phyloP scores from a whole-genome alignment of 2,329 filamentous ascomycete species.

The Trichoderma brevicompactum region DNA sequence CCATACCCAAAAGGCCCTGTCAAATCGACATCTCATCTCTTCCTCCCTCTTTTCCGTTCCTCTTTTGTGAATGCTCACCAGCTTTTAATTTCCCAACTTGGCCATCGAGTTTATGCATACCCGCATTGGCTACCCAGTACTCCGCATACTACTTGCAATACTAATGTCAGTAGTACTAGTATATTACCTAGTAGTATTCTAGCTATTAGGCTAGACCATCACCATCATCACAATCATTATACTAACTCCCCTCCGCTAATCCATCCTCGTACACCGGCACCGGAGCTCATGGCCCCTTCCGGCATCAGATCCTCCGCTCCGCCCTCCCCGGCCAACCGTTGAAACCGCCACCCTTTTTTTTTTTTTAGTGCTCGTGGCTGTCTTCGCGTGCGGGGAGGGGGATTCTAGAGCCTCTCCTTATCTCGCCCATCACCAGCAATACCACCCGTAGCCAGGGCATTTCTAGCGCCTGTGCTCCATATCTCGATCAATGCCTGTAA shows the following conservation, averaged over 20 bases:
- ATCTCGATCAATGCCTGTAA: not conserved
- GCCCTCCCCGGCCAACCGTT: conserved; percentile 8
- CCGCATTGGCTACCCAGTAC: no score
- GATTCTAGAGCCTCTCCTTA: not conserved
- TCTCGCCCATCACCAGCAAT: not conserved
- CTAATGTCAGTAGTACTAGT: no score
- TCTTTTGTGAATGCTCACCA: no score
- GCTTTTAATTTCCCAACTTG: no score
- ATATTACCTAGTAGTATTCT: not conserved
- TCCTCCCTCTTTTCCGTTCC: no score
- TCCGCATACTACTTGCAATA: no score
- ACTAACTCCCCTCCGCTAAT: not conserved
- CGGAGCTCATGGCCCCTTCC: conserved; percentile 20
- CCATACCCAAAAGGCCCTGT: no score
- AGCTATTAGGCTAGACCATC: not conserved
- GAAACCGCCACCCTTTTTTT: conserved; percentile 11
- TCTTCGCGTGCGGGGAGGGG: not conserved
- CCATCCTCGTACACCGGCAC: not conserved
- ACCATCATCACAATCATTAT: not conserved
- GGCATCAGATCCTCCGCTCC: conserved; percentile 14
- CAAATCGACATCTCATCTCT: no score
- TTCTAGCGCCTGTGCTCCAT: not conserved
- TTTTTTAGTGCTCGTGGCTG: not conserved
- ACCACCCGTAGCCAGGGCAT: no score
- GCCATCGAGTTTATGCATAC: no score